Conservation (phyloP, 2,329 filamentous ascomycete species). For the Trichoderma sp. region DNA sequence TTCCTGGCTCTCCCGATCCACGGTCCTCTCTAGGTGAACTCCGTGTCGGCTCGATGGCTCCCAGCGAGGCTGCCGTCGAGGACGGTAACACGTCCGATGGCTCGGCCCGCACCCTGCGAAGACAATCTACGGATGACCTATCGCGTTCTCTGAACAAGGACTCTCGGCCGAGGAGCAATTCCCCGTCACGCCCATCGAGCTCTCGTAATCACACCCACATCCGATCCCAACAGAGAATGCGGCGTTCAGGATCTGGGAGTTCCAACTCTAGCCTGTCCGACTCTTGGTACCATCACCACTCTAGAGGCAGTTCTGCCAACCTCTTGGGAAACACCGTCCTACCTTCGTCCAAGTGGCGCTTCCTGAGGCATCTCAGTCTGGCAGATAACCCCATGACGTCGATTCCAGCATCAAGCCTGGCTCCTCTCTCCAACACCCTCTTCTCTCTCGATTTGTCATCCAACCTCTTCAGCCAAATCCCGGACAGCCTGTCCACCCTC, state of each 20-base stretch:
- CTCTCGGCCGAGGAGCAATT: conserved; percentile 68
- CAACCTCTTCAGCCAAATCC: conserved; percentile 92
- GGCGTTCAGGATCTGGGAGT: conserved; percentile 86
- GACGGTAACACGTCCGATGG: conserved; percentile 35
- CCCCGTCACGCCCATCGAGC: conserved; percentile 72
- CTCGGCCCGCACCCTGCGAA: conserved; percentile 42
- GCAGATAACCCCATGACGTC: conserved; percentile 87
- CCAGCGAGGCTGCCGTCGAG: conserved; percentile 49
- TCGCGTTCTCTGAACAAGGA: conserved; percentile 43
- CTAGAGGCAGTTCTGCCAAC: conserved; percentile 73
- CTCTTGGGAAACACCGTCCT: conserved; percentile 68
- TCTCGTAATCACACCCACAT: conserved; percentile 67
- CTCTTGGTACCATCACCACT: conserved; percentile 55
- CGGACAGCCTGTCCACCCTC: conserved; percentile 81
- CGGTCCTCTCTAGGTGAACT: conserved; percentile 48
- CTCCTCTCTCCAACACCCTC: conserved; percentile 80
- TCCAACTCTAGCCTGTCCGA: conserved; percentile 78
- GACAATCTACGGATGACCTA: conserved; percentile 47
- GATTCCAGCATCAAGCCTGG: conserved; percentile 71
- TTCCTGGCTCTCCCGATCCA: conserved; percentile 60
- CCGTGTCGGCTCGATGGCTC: conserved; percentile 57
- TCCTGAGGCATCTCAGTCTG: conserved; percentile 85
- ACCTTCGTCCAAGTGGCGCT: conserved; percentile 88
- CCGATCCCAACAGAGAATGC: conserved; percentile 70
- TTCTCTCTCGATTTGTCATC: conserved; percentile 89